A percentile compares a stretch with the other conserved stretches of the same genome.
Evolutionary conservation across 495 filamentous ascomycete genomes (phyloP).

Genomic region (Lichenothelia convexa): DNA sequence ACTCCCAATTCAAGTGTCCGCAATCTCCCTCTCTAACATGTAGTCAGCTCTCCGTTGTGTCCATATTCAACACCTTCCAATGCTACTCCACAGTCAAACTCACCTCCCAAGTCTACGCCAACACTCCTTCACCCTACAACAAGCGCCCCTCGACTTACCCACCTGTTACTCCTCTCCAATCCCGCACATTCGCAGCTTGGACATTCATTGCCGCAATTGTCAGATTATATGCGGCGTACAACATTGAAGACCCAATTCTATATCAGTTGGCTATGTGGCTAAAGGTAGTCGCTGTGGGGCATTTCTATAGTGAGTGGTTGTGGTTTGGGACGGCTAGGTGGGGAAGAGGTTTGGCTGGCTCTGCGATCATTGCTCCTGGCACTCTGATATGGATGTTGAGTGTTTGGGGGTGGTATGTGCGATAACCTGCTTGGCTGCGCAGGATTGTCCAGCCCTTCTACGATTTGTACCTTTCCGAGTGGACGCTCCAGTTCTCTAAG

Average conservation of each 20-base stretch:
- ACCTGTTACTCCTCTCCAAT: slow-evolving; percentile 50
- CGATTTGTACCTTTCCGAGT: no score
- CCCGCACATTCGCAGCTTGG: slow-evolving; percentile 83
- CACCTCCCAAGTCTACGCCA: slow-evolving; percentile 58
- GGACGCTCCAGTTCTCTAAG: no score
- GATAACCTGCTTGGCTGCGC: no score
- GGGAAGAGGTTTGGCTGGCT: slow-evolving; percentile 48
- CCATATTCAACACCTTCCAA: slow-evolving; percentile 66
- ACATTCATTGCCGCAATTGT: slow-evolving; percentile 60
- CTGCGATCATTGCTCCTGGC: slow-evolving; percentile 49
- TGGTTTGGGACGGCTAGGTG: slow-evolving; percentile 53
- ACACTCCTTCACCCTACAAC: slow-evolving; percentile 20
- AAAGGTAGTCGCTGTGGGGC: slow-evolving; percentile 56
- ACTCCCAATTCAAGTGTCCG: background rate
- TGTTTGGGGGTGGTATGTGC: slow-evolving; percentile 49
- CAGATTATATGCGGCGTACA: slow-evolving; percentile 70
- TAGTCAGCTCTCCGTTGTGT: slow-evolving; percentile 50
- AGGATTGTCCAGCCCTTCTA: no score
- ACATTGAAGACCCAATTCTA: slow-evolving; percentile 47
- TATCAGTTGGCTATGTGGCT: slow-evolving; percentile 71
- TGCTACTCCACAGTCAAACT: slow-evolving; percentile 55
- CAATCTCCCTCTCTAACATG: background rate
- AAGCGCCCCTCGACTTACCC: slow-evolving; percentile 16
- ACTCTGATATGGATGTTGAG: slow-evolving; percentile 67
- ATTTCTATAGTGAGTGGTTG: slow-evolving; percentile 71